These are phyloP conservation scores for Omphalotus olearius DNA, from an alignment of 1,284 basidiomycete genomes.

Conservation along the genomic window DNA sequence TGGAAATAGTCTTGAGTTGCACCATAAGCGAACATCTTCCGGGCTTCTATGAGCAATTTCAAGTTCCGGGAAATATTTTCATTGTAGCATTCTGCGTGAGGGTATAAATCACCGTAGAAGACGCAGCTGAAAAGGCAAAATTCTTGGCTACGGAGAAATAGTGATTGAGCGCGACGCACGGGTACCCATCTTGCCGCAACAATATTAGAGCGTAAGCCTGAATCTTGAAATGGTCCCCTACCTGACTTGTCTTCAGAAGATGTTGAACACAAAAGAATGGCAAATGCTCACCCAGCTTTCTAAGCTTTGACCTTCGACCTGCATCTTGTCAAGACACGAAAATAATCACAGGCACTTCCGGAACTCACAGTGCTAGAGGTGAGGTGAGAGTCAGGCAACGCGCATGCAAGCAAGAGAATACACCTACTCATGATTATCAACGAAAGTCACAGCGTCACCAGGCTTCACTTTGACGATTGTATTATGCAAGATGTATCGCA, in stretches of 20 bases:
- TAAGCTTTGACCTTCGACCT: conserved; percentile 63
- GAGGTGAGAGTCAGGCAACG: neutral
- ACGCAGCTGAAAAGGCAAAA: conserved; percentile 58
- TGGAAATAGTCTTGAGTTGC: conserved; percentile 53
- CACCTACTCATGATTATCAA: conserved; percentile 77
- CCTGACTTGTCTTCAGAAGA: conserved; percentile 33
- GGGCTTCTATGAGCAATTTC: conserved; percentile 48
- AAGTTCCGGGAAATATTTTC: conserved; percentile 47
- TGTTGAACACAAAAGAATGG: neutral
- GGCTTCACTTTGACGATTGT: conserved; percentile 58
- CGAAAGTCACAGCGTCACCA: conserved; percentile 75
- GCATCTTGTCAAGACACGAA: conserved; percentile 28
- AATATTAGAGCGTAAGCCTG: conserved; percentile 88
- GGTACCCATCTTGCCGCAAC: conserved; percentile 80
- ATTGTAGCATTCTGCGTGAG: conserved; percentile 62
- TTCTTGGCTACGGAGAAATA: neutral
- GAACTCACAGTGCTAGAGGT: conserved; percentile 4
- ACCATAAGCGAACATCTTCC: conserved; percentile 66
- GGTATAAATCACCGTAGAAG: conserved; percentile 89
- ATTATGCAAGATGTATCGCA: conserved; percentile 56
- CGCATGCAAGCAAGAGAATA: conserved; percentile 19
- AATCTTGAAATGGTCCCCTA: conserved; percentile 62
- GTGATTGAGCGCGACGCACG: conserved; percentile 45
- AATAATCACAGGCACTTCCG: neutral
- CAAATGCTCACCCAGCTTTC: conserved; percentile 72